Evolutionary conservation across 208 protist genomes (phyloP).

Genomic region (Endotrypanum monterogeii): DNA sequence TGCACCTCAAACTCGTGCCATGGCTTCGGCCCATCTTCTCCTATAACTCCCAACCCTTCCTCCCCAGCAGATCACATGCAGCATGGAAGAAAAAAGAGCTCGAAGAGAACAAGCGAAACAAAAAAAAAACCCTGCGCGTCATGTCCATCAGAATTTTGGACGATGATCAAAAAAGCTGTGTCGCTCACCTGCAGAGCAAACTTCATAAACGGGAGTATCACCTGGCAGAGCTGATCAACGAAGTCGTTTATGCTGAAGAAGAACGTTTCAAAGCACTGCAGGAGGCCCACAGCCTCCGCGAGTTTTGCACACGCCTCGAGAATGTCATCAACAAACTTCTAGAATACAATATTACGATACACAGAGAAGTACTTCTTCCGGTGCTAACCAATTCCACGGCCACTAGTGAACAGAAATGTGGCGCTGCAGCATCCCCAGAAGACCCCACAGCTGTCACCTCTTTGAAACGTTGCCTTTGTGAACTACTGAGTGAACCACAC

Average conservation of each 20-base stretch:
- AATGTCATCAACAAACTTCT: conserved; percentile 45
- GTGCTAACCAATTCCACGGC: conserved; percentile 2
- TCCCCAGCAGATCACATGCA: too few relatives aligned
- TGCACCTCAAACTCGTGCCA: not conserved
- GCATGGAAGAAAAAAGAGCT: too few relatives aligned
- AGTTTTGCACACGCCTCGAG: conserved; percentile 43
- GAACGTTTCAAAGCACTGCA: conserved; percentile 42
- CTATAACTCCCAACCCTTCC: too few relatives aligned
- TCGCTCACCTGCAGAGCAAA: conserved; percentile 37
- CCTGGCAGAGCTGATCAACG: conserved; percentile 78
- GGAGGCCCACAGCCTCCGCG: conserved; percentile 20
- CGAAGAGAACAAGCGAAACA: too few relatives aligned
- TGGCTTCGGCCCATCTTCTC: not conserved
- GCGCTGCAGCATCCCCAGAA: not conserved
- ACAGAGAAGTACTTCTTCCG: conserved; percentile 53
- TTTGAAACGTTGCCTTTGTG: conserved; percentile 21
- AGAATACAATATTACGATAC: conserved; percentile 51
- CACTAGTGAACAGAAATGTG: not conserved
- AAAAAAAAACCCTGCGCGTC: not conserved
- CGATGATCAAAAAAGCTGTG: conserved; percentile 9
- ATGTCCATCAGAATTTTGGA: conserved; percentile 19
- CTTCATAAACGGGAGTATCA: conserved; percentile 72
- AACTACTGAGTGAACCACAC: conserved; percentile 23
- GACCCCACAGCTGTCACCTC: conserved; percentile 5
- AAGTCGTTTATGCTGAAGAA: conserved; percentile 64